Conservation (phyloP, 139 green algal genomes). For the Chlorella sp. region DNA sequence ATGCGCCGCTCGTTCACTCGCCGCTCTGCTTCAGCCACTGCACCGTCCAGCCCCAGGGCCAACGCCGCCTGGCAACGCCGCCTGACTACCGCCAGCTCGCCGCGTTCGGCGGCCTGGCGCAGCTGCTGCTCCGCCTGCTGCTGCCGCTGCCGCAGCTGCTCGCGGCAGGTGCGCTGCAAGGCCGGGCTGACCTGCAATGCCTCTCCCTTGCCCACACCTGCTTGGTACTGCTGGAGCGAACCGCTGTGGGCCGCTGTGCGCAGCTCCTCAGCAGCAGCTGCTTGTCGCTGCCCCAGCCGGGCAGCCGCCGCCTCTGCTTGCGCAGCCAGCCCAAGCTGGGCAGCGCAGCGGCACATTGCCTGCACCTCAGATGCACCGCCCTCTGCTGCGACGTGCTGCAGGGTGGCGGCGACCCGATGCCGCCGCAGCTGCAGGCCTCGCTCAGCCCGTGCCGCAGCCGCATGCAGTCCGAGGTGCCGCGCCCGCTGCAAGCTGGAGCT, state of each 20-base stretch:
- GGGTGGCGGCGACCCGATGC: not conserved
- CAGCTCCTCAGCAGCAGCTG: not conserved
- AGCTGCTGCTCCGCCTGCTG: slow-evolving; percentile 6
- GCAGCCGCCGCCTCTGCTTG: not conserved
- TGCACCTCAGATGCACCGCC: not conserved
- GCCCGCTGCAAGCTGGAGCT: not conserved
- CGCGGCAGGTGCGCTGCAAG: not conserved
- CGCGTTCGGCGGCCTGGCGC: not conserved
- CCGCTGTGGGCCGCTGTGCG: not conserved
- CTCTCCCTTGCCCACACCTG: not conserved
- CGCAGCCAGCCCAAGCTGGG: not conserved
- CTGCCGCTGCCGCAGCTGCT: slow-evolving; percentile 18
- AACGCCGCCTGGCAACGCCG: not conserved
- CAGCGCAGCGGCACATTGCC: not conserved
- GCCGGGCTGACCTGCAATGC: not conserved
- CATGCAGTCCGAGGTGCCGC: slow-evolving; percentile 5
- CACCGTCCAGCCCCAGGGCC: not conserved
- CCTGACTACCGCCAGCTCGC: not conserved
- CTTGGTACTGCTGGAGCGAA: not conserved
- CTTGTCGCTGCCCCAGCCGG: slow-evolving; percentile 5
- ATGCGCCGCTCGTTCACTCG: not conserved
- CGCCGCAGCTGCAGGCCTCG: not conserved
- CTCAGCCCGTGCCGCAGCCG: slow-evolving; percentile 15
- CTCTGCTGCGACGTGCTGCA: not conserved
- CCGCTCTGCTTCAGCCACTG: not conserved